Base-by-base conservation (phyloP, 2,329 filamentous ascomycete species). In the Rutstroemia sp. region DNA sequence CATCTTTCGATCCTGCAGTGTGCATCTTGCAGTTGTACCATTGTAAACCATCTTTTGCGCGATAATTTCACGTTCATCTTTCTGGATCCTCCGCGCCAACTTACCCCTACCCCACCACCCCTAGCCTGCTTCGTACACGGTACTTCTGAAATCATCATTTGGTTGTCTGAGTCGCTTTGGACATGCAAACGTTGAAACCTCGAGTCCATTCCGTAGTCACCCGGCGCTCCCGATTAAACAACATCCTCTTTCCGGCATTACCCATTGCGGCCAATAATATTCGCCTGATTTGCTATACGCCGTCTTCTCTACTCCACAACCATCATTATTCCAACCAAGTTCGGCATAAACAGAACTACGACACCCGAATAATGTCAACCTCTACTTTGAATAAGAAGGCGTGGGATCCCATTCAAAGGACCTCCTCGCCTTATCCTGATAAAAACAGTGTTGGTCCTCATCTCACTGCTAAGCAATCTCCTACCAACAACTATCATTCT, bases 351-450 rank as follows among this genome's bases (percentile, higher is more conserved):
- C 40, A 46, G 19, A 46, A n/a, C 34, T 39, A 51, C 40, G 30
- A 10, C 38, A 51, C 48, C 54, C 27, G 42, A 52, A 46, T 23
- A 16, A 56, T 52, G 54, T 51, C 48, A n/a, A 21, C 39, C 12
- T 52, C 54, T 12, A 56, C 34, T 34, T 17, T 45, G 38, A 39
- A 51, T 56, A 56, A 56, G 54, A 56, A 56, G 48, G 23, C 54
- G 47, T 56, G 51, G 42, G 63, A 66, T 58, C 66, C 65, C 58
- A 54, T 68, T 53, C 56, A 65, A 30, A 54, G 64, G 36, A 58
- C 62, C 44, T 53, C 62, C 45, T 67, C 66, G 60, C 68, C 68
- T 14, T 68, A 67, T 60, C 57, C 61, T 42, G 61, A 68, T 58
- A 66, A 67, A 16, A 54, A 51, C 36, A 52, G 61, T 45, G 50